Percentiles rank a stretch among this genome's conserved stretches.
Conservation (phyloP, 192 early-diverging fungal genomes). For the Geosiphon pyriformis region DNA sequence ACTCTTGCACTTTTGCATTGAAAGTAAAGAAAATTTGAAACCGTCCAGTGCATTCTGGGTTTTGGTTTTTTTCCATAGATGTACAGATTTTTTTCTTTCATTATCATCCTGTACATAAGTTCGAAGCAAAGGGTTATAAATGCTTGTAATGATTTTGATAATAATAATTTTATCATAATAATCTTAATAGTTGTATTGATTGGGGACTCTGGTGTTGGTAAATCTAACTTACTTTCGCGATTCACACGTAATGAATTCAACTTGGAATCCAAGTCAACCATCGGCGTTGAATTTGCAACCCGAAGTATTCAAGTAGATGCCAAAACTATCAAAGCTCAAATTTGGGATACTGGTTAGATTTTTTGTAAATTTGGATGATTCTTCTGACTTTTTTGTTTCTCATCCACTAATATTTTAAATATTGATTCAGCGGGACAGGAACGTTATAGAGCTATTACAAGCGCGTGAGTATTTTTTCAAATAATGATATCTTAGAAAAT, state of each 20-base stretch:
- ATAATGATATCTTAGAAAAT: background rate
- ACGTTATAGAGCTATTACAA: slow-evolving; percentile 84
- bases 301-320: slow-evolving; percentile 92
- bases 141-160: too few relatives aligned
- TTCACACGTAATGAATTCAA: slow-evolving; percentile 99
- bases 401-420: slow-evolving; percentile 2
- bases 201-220: slow-evolving; percentile 95
- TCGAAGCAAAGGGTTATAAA: too few relatives aligned
- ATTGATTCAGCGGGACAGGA: slow-evolving; percentile 54
- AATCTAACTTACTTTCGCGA: slow-evolving; percentile 94
- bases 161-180: too few relatives aligned
- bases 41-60: too few relatives aligned
- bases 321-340: slow-evolving; percentile 98
- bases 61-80: too few relatives aligned
- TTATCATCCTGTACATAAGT: too few relatives aligned
- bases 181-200: slow-evolving; percentile 69
- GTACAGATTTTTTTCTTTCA: too few relatives aligned
- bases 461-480: slow-evolving; percentile 36
- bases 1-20: too few relatives aligned
- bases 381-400: slow-evolving; percentile 9
- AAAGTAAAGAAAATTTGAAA: too few relatives aligned
- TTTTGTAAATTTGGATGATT: slow-evolving; percentile 6
- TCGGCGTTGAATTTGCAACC: slow-evolving; percentile 98
- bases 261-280: slow-evolving; percentile 97
- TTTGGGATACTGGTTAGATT: slow-evolving; percentile 94